Evolutionary conservation across 768 basidiomycete genomes (phyloP), one percentile per base, ranked within the genome.

Genomic region (Pisolithus sp.): DNA sequence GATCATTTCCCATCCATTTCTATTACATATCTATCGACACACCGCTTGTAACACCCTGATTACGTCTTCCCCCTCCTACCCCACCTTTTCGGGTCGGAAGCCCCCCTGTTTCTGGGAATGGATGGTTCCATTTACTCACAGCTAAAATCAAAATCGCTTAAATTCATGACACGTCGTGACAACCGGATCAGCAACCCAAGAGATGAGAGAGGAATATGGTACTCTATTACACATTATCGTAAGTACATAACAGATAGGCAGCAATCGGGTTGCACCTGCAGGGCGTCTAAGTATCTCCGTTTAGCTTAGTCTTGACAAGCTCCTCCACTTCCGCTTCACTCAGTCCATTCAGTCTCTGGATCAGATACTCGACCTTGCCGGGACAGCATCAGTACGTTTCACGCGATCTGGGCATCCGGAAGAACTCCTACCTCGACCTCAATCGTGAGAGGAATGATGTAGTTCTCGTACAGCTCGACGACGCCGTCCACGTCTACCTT

Each of bases 371-470:
- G 37, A 98, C 90, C 94, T 97, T 34, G 13, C 12, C 13, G 12
- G 1, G 60, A 34, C 12, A 36, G 26, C 51, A 15, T 21, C 13
- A 17, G 42, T 60, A 39, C 43, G 37, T 44, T 21, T 13, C 28
- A 42, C 39, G 21, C 6, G 7, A 8, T 30, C 4, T 6, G 18
- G 7, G n/a, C 5, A 15, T 42, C 40, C 46, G 21, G 24, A 52
- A 8, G 23, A 60, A 72, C 2, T 51, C 77, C 44, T 64, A 95
- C 95, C 90, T 99, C 96, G 52, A 99, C 91, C 64, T 96, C 93
- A 68, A 95, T 97, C 1, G 96, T 99, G 57, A 99, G 68, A 8
- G 96, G 96, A 53, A 99, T 99, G 57, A 99, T 93, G 62, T 86
- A 93, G 62, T 86, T 89, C 64, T 93, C 85, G 63, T 99, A 99